Base-by-base conservation (phyloP, 495 filamentous ascomycete species). In the Parathielavia hyrcaniae region DNA sequence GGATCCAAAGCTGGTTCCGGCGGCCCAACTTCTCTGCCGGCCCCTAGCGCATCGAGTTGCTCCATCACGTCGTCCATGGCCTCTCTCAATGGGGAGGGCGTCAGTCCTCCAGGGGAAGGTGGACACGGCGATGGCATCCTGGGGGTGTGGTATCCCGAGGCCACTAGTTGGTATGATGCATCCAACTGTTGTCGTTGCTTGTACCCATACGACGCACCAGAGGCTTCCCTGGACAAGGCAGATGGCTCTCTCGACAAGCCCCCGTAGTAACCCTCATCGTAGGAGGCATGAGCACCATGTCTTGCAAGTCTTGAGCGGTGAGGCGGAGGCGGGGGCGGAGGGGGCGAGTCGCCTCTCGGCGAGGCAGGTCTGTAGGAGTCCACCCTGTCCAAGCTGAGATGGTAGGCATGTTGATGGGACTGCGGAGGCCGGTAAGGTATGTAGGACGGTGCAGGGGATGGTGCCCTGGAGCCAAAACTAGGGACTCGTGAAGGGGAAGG, bases 11-110 rank as follows among this genome's bases (percentile, higher is more conserved):
- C 79, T 32, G 69, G 68, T 58, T 84, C 80, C 16, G 82, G 80
- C 19, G 74, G 74, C 19, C 75, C 72, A 23, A 69, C 71, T 40
- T 79, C 75, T 60, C 76, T 75, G 32, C 81, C 75, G 62, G 87
- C 77, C 17, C 84, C 86, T 84, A 99, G 90, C 61, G 90, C 90
- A 68, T 97, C 83, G 51, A 99, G 73, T 35, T 93, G 96, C 58
- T 91, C 90, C 84, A 97, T 97, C 13, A 99, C 91, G 74, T 95
- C 93, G 66, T 97, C 91, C 92, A 97, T 97, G 0, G 93, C 93
- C 69, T 90, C 87, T 49, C 92, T 77, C 2, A 99, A 71, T 0
- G 93, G 95, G 12, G 93, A 96, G 5, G 93, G 93, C 0, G 93
- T 98, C 61, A 90, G 79, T 2, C 86, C 86, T 14, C 75, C 79